Conservation (phyloP, 2,329 filamentous ascomycete genomes). For the Neonectria faginata region DNA sequence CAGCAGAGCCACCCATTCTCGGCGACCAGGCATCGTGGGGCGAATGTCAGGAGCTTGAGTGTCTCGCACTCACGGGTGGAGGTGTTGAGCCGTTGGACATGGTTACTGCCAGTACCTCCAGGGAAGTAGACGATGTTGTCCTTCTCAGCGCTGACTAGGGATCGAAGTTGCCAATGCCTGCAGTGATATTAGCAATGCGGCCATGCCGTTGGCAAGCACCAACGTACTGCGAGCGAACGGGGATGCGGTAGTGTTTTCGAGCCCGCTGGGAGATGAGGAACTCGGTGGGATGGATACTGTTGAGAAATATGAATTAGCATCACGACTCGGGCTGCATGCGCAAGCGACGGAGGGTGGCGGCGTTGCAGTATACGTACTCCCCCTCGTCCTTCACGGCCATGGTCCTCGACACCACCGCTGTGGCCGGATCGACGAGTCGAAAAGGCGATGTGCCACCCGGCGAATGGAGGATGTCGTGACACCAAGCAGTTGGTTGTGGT, state of each 20-base stretch:
- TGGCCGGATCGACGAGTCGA: conserved; percentile 34
- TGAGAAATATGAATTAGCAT: conserved; percentile 23
- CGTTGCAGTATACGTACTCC: conserved; percentile 54
- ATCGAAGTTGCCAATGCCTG: conserved; percentile 90
- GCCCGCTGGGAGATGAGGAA: conserved; percentile 69
- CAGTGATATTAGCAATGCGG: conserved; percentile 22
- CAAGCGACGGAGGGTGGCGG: not conserved
- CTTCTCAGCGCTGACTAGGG: conserved; percentile 85
- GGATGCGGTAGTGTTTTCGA: conserved; percentile 75
- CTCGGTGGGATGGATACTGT: conserved; percentile 74
- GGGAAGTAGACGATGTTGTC: conserved; percentile 87
- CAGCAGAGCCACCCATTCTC: conserved; percentile 90
- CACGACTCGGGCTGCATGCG: not conserved
- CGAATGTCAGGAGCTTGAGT: conserved; percentile 77
- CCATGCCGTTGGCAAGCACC: conserved; percentile 43
- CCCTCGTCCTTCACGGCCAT: conserved; percentile 69
- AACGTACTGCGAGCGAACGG: conserved; percentile 73
- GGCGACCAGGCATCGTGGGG: conserved; percentile 87
- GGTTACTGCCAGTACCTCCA: conserved; percentile 73
- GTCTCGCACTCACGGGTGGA: conserved; percentile 77
- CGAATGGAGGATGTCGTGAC: conserved; percentile 21
- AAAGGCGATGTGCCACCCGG: conserved; percentile 24
- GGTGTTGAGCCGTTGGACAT: conserved; percentile 76
- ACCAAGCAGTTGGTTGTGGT: conserved; percentile 22
- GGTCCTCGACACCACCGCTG: conserved; percentile 30